Conservation (phyloP, 2,329 filamentous ascomycete species). For the Beauveria rudraprayagi region DNA sequence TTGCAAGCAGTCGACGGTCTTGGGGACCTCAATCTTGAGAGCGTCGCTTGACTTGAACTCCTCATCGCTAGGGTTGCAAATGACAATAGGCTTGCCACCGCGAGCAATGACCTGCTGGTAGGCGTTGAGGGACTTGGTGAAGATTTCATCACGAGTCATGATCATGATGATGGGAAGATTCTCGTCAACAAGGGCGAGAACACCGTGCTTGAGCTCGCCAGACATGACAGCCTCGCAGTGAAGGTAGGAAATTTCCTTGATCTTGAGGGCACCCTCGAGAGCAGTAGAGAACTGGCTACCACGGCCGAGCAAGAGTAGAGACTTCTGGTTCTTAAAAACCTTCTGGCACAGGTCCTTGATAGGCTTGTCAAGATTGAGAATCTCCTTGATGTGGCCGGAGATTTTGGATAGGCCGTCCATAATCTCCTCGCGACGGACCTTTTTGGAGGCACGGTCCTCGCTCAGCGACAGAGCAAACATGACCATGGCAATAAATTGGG, state of each 20-base stretch:
- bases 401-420: conserved; percentile 86
- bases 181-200: conserved; percentile 93
- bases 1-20: conserved; percentile 91
- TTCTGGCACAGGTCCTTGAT: conserved; percentile 93
- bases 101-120: conserved; percentile 99
- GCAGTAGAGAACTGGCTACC: conserved; percentile 96
- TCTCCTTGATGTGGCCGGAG: conserved; percentile 84
- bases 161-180: conserved; percentile 99
- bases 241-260: conserved; percentile 99
- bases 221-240: conserved; percentile 99
- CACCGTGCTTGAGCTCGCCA: conserved; percentile 97
- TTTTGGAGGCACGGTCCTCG: conserved; percentile 94
- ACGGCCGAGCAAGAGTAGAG: conserved; percentile 82
- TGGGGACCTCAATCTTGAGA: conserved; percentile 94
- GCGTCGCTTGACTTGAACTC: conserved; percentile 86
- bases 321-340: conserved; percentile 96
- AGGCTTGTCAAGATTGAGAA: conserved; percentile 81
- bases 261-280: conserved; percentile 95
- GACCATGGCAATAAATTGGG: conserved; percentile 98
- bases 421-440: conserved; percentile 84
- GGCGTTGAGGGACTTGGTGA: conserved; percentile 98
- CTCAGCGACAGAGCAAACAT: conserved; percentile 97
- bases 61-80: conserved; percentile 84
- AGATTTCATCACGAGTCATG: conserved; percentile 88
- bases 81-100: conserved; percentile 92